Base-by-base conservation (phyloP, 805 yeast genomes). In the Zygoascus tannicola region DNA sequence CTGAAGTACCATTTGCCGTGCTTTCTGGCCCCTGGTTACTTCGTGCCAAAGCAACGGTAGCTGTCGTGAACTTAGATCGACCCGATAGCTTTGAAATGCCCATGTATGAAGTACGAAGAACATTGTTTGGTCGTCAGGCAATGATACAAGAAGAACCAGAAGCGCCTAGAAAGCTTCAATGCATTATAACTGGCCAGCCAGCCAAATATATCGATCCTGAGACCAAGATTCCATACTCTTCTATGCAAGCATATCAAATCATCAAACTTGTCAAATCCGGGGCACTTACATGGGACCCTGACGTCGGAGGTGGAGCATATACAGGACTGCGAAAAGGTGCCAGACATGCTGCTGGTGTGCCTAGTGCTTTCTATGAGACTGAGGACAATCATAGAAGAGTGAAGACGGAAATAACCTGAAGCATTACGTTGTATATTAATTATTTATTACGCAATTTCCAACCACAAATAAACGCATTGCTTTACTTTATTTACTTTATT, bases 181-280 rank as follows among this genome's bases (percentile, higher is more conserved):
- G 54, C 82, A 95, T 70, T 21, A 78, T 88, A 36, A 78, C 86
- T 2, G 95, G 95, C 2, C 73, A 73, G 40, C 80, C 78, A 38
- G 94, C 92, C 15, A 74, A 77, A 56, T 90, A 85, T 62, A 79
- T 82, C 50, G 97, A 90, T 66, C 97, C 97, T 0, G 71, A 76
- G 32, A 78, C 82, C 22, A 95, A 95, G 32, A 75, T 92, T 42
- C 94, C 95, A 1, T 92, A 92, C 63, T 73, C 80, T 40, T 81
- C 80, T 50, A 83, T 86, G 48, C 88, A 82, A 38, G 80, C 90
- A n/a, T 86, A 80, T 59, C 78, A 75, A 52, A 69, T 81, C 22
- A 68, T 85, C 47, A 69, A 71, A 50, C 56, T 62, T 15, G 69
- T 75, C 16, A 71, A 69, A 48, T 66, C 60, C 45, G 78, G 79